Conservation (phyloP, 176 grass and related monocot species). For the Cenchrus fungigraminus region DNA sequence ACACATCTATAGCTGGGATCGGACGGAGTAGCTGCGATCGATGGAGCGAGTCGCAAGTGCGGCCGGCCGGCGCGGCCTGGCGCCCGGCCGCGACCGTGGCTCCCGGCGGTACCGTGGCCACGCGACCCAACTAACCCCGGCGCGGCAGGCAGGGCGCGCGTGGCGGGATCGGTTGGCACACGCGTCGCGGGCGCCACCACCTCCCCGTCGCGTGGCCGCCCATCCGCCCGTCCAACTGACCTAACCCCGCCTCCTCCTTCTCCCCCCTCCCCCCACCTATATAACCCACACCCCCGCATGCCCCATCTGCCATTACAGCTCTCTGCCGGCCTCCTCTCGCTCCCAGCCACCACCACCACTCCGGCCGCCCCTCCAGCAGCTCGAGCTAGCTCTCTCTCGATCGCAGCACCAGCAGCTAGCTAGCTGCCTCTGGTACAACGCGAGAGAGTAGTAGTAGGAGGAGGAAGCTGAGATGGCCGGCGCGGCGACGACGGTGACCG, state of each 20-base stretch:
- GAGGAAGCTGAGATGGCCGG: not conserved
- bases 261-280: not conserved
- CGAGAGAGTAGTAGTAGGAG: not conserved
- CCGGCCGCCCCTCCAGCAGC: too few species aligned
- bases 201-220: slow-evolving; percentile 47
- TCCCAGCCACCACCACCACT: too few species aligned
- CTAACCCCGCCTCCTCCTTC: slow-evolving; percentile 31
- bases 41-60: too few species aligned
- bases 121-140: slow-evolving; percentile 50
- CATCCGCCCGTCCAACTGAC: slow-evolving; percentile 82
- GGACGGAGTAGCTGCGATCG: too few species aligned
- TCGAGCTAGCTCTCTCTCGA: too few species aligned
- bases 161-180: slow-evolving; percentile 23
- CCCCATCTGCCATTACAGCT: not conserved
- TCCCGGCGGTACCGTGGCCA: slow-evolving; percentile 1
- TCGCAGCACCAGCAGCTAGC: too few species aligned
- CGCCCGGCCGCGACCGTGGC: too few species aligned
- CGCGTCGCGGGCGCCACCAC: not conserved
- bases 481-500: slow-evolving; percentile 40
- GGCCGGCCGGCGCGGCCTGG: too few species aligned
- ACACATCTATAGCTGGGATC: too few species aligned
- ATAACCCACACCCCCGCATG: not conserved
- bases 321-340: too few species aligned
- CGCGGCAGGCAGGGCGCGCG: too few species aligned
- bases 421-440: not conserved